Evolutionary conservation across 495 filamentous ascomycete genomes (phyloP).

Genomic region (Daldinia bambusicola): DNA sequence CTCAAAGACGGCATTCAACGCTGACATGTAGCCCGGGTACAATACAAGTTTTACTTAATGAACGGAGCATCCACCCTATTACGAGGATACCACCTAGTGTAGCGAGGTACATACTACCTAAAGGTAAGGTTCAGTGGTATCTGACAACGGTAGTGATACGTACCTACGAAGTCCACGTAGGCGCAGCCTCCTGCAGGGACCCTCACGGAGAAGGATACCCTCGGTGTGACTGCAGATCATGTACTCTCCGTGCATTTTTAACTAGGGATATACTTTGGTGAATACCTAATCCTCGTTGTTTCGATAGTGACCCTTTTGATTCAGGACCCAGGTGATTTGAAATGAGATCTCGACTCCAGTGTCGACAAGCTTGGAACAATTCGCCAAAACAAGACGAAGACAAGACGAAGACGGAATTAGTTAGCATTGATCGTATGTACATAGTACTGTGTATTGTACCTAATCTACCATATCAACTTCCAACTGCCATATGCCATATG

Average conservation of each 20-base stretch:
- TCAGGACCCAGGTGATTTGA: constrained; percentile 4
- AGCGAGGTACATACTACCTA: no score
- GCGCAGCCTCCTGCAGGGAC: constrained; percentile 45
- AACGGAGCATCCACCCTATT: constrained; percentile 17
- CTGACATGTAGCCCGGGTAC: constrained; percentile 3
- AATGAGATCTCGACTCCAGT: constrained; percentile 17
- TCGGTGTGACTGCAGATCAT: constrained; percentile 45
- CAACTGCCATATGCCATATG: neutral
- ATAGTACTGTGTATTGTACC: no score
- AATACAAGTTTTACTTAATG: constrained; percentile 24
- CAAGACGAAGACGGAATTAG: neutral
- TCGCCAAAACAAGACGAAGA: neutral
- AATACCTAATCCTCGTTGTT: constrained; percentile 9
- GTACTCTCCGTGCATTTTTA: constrained; percentile 14
- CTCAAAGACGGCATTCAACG: constrained; percentile 26
- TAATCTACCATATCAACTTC: no score
- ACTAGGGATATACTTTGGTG: neutral
- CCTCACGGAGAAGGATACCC: constrained; percentile 37
- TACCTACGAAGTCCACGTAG: constrained; percentile 34
- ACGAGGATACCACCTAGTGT: constrained; percentile 3
- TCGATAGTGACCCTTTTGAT: constrained; percentile 3
- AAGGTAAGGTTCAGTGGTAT: neutral
- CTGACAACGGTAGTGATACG: constrained; percentile 24
- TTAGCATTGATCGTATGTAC: neutral
- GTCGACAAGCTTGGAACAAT: constrained; percentile 13